Base-by-base conservation (phyloP, 2,329 filamentous ascomycete genomes). In the Aureobasidium mangrovei region DNA sequence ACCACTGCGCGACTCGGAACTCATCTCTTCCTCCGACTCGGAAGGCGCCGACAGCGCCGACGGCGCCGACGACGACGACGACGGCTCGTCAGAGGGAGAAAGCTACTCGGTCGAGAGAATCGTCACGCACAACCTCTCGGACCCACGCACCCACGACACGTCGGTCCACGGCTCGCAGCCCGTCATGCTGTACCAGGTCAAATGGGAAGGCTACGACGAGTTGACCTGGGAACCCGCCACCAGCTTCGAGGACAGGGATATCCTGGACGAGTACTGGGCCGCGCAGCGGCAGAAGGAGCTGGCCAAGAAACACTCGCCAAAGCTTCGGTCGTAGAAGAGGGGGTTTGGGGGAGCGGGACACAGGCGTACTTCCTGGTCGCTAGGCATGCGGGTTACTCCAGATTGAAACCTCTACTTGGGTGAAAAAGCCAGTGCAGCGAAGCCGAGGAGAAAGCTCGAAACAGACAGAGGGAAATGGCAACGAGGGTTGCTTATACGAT, bases 171-270 rank as follows among this genome's bases (percentile, higher is more conserved):
- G 64, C 3, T 61, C 58, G 27, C 54, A 61, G 43, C 58, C 61
- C 10, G 60, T 63, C 2, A 64, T 64, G 63, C 56, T 68, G 2
- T 68, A 67, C 51, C 60, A 63, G 27, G 65, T 65, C 29, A 67
- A 67, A 49, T 68, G 66, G 66, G 62, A 62, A 51, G 64, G 65
- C 3, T 64, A 53, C 32, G 56, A 60, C 3, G 63, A 65, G 12
- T 57, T 58, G 7, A 65, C 65, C 0, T 69, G 67, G 67, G 66
- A 69, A 57, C 66, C 67, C 1, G 56, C 52, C 10, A 57, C 62
- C 5, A 67, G 63, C 48, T 68, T 69, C 53, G 57, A 56, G 4
- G 65, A 65, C 49, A 53, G 47, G 26, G 58, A 53, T 7, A 57
- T 65, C 8, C 53, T 69, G 7, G 52, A 57, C 2, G 61, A 60